These are phyloP conservation scores for Trametes elegans DNA, from an alignment of 768 basidiomycete species.

Conservation along the genomic window DNA sequence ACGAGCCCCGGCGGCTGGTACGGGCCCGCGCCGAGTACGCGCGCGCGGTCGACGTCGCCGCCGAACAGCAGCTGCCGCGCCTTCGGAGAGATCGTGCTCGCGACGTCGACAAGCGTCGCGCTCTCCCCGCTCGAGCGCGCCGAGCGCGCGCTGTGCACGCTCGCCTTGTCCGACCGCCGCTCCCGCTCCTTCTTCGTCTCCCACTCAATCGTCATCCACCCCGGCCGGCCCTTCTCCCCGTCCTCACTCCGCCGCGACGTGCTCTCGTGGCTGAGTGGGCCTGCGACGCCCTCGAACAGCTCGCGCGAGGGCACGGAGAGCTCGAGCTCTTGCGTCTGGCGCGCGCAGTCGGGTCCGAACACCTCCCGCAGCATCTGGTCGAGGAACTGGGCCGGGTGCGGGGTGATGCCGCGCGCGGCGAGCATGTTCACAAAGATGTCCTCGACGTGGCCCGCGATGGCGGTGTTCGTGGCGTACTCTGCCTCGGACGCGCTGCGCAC, in stretches of 20 bases:
- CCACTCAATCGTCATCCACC: constrained; percentile 32
- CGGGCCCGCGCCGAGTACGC: constrained; percentile 5
- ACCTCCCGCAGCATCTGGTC: constrained; percentile 41
- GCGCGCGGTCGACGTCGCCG: background rate
- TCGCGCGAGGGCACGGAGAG: constrained; percentile 56
- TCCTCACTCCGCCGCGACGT: constrained; percentile 25
- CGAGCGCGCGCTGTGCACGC: constrained; percentile 22
- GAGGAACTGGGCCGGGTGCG: constrained; percentile 52
- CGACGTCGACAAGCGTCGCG: constrained; percentile 2
- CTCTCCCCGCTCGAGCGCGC: constrained; percentile 24
- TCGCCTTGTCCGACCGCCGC: constrained; percentile 25
- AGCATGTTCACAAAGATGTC: constrained; percentile 61
- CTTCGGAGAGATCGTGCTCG: constrained; percentile 13
- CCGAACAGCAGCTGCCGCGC: constrained; percentile 20
- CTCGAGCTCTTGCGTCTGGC: constrained; percentile 47
- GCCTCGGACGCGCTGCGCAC: constrained; percentile 19
- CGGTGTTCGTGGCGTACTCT: constrained; percentile 42
- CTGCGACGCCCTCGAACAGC: constrained; percentile 1
- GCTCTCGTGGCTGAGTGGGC: constrained; percentile 21
- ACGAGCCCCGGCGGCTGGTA: constrained; percentile 64
- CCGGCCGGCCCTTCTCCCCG: constrained; percentile 15
- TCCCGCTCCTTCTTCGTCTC: constrained; percentile 34
- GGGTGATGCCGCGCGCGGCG: constrained; percentile 48
- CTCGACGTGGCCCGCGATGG: constrained; percentile 50
- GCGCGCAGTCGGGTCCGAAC: constrained; percentile 49